These are phyloP conservation scores for Pyrrhoderma lamaoense DNA, from an alignment of 1,284 basidiomycete species.

Conservation along the genomic window DNA sequence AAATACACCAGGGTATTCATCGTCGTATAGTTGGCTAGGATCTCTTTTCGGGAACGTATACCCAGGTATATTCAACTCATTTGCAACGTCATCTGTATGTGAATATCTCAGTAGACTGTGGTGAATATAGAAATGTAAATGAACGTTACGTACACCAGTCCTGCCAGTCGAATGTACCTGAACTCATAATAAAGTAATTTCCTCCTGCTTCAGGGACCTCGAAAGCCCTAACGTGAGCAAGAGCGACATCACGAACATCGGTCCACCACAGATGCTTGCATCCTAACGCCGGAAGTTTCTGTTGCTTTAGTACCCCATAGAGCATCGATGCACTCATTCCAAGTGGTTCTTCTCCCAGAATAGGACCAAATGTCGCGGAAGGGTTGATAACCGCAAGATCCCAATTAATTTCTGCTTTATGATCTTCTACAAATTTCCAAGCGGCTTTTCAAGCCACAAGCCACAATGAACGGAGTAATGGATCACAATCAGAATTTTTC, in stretches of 20 bases:
- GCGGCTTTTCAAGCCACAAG: constrained; percentile 26
- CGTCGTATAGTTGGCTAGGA: constrained; percentile 1
- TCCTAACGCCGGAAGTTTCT: constrained; percentile 17
- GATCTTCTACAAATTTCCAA: constrained; percentile 51
- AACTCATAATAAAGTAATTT: constrained; percentile 36
- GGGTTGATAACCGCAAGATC: constrained; percentile 53
- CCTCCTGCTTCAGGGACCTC: constrained; percentile 33
- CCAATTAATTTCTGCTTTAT: constrained; percentile 43
- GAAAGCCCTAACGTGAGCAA: constrained; percentile 38
- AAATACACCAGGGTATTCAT: not conserved
- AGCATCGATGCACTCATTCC: not conserved
- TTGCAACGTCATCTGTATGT: constrained; percentile 10
- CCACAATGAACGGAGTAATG: too few species aligned
- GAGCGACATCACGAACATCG: constrained; percentile 41
- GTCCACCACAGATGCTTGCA: constrained; percentile 28
- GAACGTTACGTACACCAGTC: constrained; percentile 21
- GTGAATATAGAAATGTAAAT: not conserved
- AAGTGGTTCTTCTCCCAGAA: constrained; percentile 25
- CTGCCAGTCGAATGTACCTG: constrained; percentile 19
- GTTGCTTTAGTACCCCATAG: not conserved
- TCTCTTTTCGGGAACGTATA: constrained; percentile 5
- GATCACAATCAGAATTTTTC: too few species aligned
- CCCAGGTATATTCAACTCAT: constrained; percentile 8
- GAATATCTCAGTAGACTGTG: not conserved
- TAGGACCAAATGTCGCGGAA: constrained; percentile 38